These are phyloP conservation scores for Hanseniaspora sp. DNA, from an alignment of 1,139 yeast genomes.

Conservation along the genomic window DNA sequence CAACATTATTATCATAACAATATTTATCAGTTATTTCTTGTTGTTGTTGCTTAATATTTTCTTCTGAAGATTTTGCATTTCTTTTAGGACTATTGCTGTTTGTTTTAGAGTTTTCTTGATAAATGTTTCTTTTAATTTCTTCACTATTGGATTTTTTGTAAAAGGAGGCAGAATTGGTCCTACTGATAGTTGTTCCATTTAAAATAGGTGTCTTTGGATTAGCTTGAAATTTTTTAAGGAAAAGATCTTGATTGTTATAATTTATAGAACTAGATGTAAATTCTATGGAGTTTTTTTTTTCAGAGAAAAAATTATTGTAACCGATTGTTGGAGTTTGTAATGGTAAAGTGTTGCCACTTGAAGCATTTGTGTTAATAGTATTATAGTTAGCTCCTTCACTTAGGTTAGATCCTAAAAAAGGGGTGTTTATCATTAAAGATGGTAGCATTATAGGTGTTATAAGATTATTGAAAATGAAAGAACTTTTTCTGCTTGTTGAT, in stretches of 20 bases:
- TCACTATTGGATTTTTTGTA: no score
- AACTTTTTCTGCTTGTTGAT: background rate
- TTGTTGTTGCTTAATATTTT: no score
- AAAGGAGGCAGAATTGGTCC: no score
- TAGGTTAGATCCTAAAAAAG: background rate
- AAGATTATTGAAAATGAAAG: background rate
- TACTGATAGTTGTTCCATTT: background rate
- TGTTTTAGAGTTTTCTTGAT: no score
- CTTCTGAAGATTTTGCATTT: no score
- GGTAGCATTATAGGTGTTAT: background rate
- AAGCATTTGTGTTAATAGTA: background rate
- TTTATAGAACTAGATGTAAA: background rate
- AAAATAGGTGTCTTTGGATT: background rate
- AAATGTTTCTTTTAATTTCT: no score
- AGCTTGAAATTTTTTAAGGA: background rate
- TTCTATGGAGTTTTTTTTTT: background rate
- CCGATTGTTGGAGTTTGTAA: background rate
- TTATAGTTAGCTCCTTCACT: background rate
- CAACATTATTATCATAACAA: no score
- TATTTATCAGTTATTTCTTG: no score
- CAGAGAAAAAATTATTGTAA: background rate
- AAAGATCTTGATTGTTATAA: background rate
- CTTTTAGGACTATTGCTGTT: no score
- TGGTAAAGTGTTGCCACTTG: background rate
- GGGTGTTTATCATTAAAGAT: constrained; percentile 1